A percentile compares a stretch with the other conserved stretches of the same genome.
Conservation (phyloP, 2,329 filamentous ascomycete genomes). For the Monilinia fructigena region DNA sequence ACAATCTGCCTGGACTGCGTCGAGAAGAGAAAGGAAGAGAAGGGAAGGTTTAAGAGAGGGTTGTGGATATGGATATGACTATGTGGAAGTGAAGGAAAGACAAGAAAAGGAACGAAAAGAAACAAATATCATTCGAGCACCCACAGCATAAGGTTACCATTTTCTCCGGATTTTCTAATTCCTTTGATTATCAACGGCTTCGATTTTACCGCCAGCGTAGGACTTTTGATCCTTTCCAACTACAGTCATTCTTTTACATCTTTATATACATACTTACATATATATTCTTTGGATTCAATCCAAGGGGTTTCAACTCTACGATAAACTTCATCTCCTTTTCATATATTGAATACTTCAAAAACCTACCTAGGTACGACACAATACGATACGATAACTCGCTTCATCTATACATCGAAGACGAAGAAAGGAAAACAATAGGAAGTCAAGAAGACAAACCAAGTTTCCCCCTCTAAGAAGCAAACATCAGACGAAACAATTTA, state of each 20-base stretch:
- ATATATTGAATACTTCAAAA: neutral
- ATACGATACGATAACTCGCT: neutral
- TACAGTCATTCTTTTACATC: constrained; percentile 11
- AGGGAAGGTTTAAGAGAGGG: neutral
- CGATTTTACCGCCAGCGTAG: neutral
- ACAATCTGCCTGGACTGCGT: constrained; percentile 1
- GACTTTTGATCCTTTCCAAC: constrained; percentile 15
- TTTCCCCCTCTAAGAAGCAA: neutral
- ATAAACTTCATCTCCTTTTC: neutral
- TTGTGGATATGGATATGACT: neutral
- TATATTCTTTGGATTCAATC: neutral
- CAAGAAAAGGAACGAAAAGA: neutral
- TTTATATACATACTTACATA: neutral
- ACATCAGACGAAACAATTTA: constrained; percentile 1
- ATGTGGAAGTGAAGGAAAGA: neutral
- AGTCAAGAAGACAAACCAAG: neutral
- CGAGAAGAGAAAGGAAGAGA: neutral
- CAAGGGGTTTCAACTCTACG: neutral
- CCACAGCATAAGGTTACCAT: neutral
- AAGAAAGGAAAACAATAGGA: neutral
- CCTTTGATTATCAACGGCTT: constrained; percentile 6
- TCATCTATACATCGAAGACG: neutral
- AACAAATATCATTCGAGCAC: constrained; percentile 8
- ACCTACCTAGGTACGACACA: neutral
- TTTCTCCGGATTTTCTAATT: neutral